phyloP scores from a whole-genome alignment of 768 basidiomycete species.

The Amanita fuliginea region DNA sequence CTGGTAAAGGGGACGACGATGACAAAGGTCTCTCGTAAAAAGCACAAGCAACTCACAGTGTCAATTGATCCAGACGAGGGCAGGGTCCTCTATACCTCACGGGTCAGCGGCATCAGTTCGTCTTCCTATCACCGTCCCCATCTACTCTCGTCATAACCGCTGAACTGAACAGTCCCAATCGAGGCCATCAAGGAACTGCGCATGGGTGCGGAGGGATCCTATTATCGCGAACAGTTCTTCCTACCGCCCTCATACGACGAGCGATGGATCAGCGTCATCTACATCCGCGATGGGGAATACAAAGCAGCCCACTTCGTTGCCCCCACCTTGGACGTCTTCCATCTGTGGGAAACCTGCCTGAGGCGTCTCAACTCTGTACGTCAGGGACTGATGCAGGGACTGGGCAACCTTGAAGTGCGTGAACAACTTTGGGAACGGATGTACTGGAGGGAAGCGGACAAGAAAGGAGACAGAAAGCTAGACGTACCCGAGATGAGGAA shows the following conservation, averaged over 20 bases:
- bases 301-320: constrained; percentile 84
- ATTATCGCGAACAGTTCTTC: constrained; percentile 68
- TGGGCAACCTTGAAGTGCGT: constrained; percentile 57
- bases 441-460: constrained; percentile 72
- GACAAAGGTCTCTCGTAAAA: constrained; percentile 76
- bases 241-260: constrained; percentile 56
- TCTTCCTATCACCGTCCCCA: constrained; percentile 31
- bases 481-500: constrained; percentile 68
- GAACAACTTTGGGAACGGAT: constrained; percentile 76
- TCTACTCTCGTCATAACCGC: no score
- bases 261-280: constrained; percentile 84
- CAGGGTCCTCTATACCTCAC: constrained; percentile 70
- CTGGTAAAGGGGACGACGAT: constrained; percentile 60
- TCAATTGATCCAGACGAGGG: constrained; percentile 72
- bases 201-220: constrained; percentile 59
- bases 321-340: constrained; percentile 37
- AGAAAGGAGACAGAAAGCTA: constrained; percentile 42
- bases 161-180: constrained; percentile 51
- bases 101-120: constrained; percentile 47
- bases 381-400: constrained; percentile 63
- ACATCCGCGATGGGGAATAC: constrained; percentile 66
- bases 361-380: constrained; percentile 58
- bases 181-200: constrained; percentile 88
- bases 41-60: constrained; percentile 61
- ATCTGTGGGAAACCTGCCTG: constrained; percentile 56